A percentile compares a stretch with the other conserved stretches of the same genome.
phyloP scores from a whole-genome alignment of 768 basidiomycete genomes.

The Saitozyma podzolica region DNA sequence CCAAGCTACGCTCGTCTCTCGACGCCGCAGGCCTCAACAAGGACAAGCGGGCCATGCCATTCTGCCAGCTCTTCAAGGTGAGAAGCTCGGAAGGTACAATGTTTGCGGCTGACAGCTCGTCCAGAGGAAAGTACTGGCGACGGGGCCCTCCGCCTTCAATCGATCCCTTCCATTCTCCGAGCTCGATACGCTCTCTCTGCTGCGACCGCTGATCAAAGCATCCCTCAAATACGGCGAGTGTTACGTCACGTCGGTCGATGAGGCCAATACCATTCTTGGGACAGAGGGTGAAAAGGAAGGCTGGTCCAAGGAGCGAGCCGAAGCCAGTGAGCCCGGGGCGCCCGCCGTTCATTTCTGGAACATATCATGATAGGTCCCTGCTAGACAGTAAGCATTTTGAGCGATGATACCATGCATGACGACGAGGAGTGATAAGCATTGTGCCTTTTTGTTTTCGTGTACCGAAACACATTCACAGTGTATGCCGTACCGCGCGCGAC shows the following conservation, averaged over 20 bases:
- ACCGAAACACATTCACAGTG: too few relatives aligned
- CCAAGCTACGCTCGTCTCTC: conserved; percentile 68
- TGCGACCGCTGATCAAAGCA: conserved; percentile 78
- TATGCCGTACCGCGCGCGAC: too few relatives aligned
- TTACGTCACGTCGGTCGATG: conserved; percentile 68
- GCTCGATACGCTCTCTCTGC: conserved; percentile 65
- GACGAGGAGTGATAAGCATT: too few relatives aligned
- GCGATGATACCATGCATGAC: too few relatives aligned
- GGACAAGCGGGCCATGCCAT: conserved; percentile 95
- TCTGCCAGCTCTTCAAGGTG: conserved; percentile 90
- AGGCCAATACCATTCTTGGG: conserved; percentile 65
- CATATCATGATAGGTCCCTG: neutral
- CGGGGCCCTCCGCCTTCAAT: conserved; percentile 71
- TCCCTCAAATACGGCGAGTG: conserved; percentile 49
- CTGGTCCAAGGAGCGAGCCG: conserved; percentile 70
- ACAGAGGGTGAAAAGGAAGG: conserved; percentile 61
- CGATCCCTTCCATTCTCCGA: conserved; percentile 83
- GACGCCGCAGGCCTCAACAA: conserved; percentile 77
- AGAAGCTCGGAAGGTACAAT: neutral
- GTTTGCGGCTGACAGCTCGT: conserved; percentile 12
- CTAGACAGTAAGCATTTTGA: too few relatives aligned
- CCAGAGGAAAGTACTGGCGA: conserved; percentile 55
- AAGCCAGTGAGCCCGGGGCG: conserved; percentile 80
- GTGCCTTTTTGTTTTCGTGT: too few relatives aligned
- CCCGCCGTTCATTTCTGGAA: conserved; percentile 89